Base-by-base conservation (phyloP, 2,329 filamentous ascomycete genomes). In the Sarocladiaceae sp. region DNA sequence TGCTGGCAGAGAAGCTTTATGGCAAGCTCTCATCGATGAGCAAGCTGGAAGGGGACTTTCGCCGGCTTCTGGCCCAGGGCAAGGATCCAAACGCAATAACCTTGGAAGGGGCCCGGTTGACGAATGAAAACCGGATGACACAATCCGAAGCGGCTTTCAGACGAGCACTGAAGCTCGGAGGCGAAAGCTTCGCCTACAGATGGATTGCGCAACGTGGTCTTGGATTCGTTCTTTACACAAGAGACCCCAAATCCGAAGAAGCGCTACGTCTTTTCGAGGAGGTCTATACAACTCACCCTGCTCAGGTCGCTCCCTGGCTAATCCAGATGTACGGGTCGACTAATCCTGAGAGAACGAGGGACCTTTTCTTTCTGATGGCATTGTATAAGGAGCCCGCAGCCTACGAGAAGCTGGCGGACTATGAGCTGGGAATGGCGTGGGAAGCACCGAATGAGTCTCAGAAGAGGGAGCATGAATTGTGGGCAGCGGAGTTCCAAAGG, bases 401-500 rank as follows among this genome's bases (percentile, higher is more conserved):
- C 4, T 43, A 12, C n/a, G 40, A 19, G 10, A 20, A 27, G 16
- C 40, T 43, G 27, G 40, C 40, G 12, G 40, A 43, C 13, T 3
- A 32, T 9, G 40, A 43, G 18, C 27, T 43, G 3, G 40, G 18
- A 11, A 32, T 20, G 29, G 26, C 40, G 9, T 20, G n/a, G 18
- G 27, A 43, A 4, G 27, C 40, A 10, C 3, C 23, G 18, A 18
- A 43, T 18, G 3, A n/a, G n/a, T 4, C 4, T 13, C 15, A 21
- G 19, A 33, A 23, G 18, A 5, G 6, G 11, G 11, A 43, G 16
- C 40, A 43, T 27, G 6, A 33, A 9, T 16, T 33, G 16, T 43
- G 40, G 40, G 40, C 40, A 11, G 21, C 33, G 40, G 40, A 43
- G 20, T 33, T 27, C 24, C 37, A 41, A 24, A 27, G 37, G 19